A percentile compares a stretch with the other conserved stretches of the same genome.
Conservation (phyloP, 768 basidiomycete genomes). For the Fomitopsis serialis region DNA sequence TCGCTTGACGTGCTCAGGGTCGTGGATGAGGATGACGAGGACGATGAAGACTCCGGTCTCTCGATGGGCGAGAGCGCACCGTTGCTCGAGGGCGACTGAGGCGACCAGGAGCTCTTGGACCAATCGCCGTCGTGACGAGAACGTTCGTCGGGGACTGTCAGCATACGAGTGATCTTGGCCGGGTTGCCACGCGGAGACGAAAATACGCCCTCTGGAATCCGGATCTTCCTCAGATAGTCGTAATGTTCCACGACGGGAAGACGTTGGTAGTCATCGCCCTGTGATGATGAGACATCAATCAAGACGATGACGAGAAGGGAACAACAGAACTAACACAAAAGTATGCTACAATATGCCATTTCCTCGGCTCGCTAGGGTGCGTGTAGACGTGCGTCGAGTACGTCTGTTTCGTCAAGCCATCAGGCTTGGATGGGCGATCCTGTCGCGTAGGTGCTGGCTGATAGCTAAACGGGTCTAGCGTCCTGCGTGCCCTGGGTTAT, state of each 20-base stretch:
- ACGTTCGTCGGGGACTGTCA: slow-evolving; percentile 21
- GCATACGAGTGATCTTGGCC: slow-evolving; percentile 20
- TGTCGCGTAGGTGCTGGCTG: slow-evolving; percentile 61
- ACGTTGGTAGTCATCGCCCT: slow-evolving; percentile 65
- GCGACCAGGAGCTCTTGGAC: slow-evolving; percentile 13
- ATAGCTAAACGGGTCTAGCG: slow-evolving; percentile 54
- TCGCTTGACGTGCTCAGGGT: not conserved
- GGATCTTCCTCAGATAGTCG: slow-evolving; percentile 62
- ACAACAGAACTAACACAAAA: slow-evolving; percentile 50
- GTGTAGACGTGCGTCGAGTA: slow-evolving; percentile 73
- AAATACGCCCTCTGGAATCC: slow-evolving; percentile 68
- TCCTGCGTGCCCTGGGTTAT: slow-evolving; percentile 45
- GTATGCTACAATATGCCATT: slow-evolving; percentile 85
- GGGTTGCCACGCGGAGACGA: slow-evolving; percentile 53
- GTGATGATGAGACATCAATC: slow-evolving; percentile 2
- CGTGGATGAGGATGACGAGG: slow-evolving; percentile 11
- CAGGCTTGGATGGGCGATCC: slow-evolving; percentile 71
- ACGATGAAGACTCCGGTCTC: slow-evolving; percentile 13
- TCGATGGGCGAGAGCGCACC: slow-evolving; percentile 5
- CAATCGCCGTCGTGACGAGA: slow-evolving; percentile 17
- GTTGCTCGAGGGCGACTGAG: slow-evolving; percentile 7
- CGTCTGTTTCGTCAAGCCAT: slow-evolving; percentile 83
- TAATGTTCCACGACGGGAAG: slow-evolving; percentile 74
- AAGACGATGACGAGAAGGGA: not conserved
- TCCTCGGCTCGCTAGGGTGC: slow-evolving; percentile 52